These are phyloP conservation scores for Paramecium primaurelia DNA, from an alignment of 73 alveolate genomes.

Conservation along the genomic window DNA sequence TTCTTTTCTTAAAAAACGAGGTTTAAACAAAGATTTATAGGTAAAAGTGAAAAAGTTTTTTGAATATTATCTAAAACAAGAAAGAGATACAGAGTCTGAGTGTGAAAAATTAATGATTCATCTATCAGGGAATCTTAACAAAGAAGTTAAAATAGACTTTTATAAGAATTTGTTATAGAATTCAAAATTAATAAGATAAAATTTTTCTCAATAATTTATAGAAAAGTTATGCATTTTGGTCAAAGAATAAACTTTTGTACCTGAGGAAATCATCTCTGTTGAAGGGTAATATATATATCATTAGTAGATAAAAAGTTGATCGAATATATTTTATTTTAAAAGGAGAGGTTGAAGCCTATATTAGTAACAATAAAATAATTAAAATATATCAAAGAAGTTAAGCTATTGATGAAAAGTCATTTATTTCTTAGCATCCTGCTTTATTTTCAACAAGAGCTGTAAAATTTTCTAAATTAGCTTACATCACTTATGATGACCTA, in stretches of 20 bases:
- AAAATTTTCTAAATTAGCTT: constrained; percentile 19
- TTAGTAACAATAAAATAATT: neutral
- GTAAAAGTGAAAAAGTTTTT: constrained; percentile 49
- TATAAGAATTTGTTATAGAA: constrained; percentile 22
- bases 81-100: neutral
- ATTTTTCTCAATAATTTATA: constrained; percentile 37
- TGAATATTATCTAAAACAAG: constrained; percentile 18
- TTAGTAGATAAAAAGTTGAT: constrained; percentile 17
- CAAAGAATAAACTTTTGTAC: constrained; percentile 48
- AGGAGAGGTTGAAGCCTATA: constrained; percentile 52
- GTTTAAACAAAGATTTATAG: constrained; percentile 30
- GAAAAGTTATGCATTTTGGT: constrained; percentile 25
- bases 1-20: neutral
- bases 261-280: constrained; percentile 42
- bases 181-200: constrained; percentile 3
- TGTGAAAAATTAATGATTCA: constrained; percentile 38
- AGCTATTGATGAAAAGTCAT: neutral
- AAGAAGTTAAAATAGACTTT: constrained; percentile 48
- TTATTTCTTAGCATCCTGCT: constrained; percentile 20
- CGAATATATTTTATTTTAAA: constrained; percentile 40
- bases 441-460: constrained; percentile 1
- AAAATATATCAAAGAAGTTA: neutral
- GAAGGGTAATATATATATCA: neutral
- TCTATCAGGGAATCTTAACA: constrained; percentile 1
- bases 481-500: constrained; percentile 7